phyloP scores from a whole-genome alignment of 1,284 basidiomycete species.

The Coniophora puteana region DNA sequence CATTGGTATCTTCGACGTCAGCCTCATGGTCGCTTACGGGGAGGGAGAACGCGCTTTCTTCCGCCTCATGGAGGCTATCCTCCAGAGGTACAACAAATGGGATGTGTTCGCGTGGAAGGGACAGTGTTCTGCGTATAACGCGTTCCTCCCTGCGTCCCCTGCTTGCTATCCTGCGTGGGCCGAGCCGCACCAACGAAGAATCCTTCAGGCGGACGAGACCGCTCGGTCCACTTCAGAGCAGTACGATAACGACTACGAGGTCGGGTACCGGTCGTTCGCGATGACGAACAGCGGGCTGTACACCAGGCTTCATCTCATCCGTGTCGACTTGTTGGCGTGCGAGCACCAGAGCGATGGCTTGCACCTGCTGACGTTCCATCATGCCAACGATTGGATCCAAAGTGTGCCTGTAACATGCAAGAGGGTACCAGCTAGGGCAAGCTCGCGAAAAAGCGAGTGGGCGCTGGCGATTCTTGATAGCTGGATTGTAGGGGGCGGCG shows the following conservation, averaged over 20 bases:
- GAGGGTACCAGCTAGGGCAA: too few species aligned
- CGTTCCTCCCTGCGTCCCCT: not conserved
- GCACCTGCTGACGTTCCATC: too few species aligned
- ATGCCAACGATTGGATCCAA: not conserved
- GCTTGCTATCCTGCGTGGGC: not conserved
- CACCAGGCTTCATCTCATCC: not conserved
- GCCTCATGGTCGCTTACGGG: slow-evolving; percentile 19
- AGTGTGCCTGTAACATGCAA: too few species aligned
- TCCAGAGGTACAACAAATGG: slow-evolving; percentile 13
- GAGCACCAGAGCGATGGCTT: not conserved
- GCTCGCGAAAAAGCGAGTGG: slow-evolving; percentile 1
- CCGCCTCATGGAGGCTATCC: slow-evolving; percentile 20
- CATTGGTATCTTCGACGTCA: slow-evolving; percentile 20
- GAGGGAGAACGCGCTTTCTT: slow-evolving; percentile 21
- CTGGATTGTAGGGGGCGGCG: not conserved
- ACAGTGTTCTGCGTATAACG: slow-evolving; percentile 9
- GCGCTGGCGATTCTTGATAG: slow-evolving; percentile 1
- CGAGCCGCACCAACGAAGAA: not conserved
- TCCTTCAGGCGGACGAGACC: too few species aligned
- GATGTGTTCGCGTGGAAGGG: slow-evolving; percentile 19
- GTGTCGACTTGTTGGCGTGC: not conserved
- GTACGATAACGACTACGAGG: too few species aligned
- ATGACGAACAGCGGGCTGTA: slow-evolving; percentile 5
- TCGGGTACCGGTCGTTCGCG: slow-evolving; percentile 3
- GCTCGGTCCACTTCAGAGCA: too few species aligned